Percentiles rank a stretch among this genome's conserved stretches.
These are phyloP conservation scores for Neonectria neomacrospora DNA, from an alignment of 2,329 filamentous ascomycete species.

Conservation along the genomic window DNA sequence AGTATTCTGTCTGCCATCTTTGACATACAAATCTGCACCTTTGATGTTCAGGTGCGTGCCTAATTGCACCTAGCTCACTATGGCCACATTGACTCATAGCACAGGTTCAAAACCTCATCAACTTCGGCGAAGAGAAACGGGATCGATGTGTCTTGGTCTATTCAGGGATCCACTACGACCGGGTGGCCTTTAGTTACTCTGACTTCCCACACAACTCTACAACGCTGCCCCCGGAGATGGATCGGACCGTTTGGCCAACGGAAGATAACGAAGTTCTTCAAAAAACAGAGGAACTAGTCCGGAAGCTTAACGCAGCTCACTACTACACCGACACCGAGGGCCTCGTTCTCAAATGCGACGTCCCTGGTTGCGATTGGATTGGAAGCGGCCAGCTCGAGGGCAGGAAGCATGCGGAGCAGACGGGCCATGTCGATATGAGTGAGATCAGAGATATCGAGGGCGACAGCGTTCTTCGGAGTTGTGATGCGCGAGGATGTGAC, in stretches of 20 bases:
- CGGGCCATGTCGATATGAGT: slow-evolving; percentile 69
- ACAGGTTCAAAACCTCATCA: slow-evolving; percentile 53
- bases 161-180: slow-evolving; percentile 93
- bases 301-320: slow-evolving; percentile 73
- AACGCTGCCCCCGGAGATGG: slow-evolving; percentile 75
- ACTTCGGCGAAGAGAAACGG: slow-evolving; percentile 79
- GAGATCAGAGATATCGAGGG: slow-evolving; percentile 84
- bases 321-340: slow-evolving; percentile 91
- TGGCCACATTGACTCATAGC: not conserved
- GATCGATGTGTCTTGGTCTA: slow-evolving; percentile 85
- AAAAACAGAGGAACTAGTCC: slow-evolving; percentile 72
- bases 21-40: slow-evolving; percentile 83
- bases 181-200: slow-evolving; percentile 78
- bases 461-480: slow-evolving; percentile 79
- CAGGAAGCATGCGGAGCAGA: slow-evolving; percentile 69
- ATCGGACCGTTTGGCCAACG: slow-evolving; percentile 70
- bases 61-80: not conserved
- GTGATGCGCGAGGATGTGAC: slow-evolving; percentile 71
- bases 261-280: slow-evolving; percentile 74
- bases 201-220: slow-evolving; percentile 66
- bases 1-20: slow-evolving; percentile 87
- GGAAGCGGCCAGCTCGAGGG: slow-evolving; percentile 74
- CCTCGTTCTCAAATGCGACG: slow-evolving; percentile 82
- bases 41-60: slow-evolving; percentile 73
- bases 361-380: slow-evolving; percentile 69